Conservation (phyloP, 2,329 filamentous ascomycete species). For the Arthrobotrys sinensis region DNA sequence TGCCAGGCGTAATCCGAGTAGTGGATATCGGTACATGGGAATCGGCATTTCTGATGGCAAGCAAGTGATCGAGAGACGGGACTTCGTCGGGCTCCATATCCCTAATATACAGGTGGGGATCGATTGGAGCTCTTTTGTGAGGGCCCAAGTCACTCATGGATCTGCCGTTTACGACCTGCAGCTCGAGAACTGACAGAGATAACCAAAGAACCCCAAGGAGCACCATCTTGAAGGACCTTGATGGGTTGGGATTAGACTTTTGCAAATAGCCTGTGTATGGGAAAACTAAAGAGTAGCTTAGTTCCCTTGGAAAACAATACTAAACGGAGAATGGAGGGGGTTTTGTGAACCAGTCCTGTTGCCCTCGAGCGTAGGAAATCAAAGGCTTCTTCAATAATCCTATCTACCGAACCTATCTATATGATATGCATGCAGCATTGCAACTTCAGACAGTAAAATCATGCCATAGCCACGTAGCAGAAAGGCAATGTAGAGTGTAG, state of each 20-base stretch:
- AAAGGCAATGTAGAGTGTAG: not conserved
- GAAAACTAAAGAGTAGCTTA: too few species aligned
- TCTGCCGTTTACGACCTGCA: not conserved
- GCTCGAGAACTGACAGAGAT: not conserved
- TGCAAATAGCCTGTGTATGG: too few species aligned
- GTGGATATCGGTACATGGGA: constrained; percentile 32
- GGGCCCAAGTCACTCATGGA: not conserved
- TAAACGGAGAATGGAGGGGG: too few species aligned
- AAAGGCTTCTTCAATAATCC: not conserved
- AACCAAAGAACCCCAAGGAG: not conserved
- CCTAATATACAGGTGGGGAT: constrained; percentile 2
- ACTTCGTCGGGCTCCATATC: constrained; percentile 14
- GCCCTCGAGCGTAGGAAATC: too few species aligned
- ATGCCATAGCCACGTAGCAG: not conserved
- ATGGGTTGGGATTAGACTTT: too few species aligned
- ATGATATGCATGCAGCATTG: not conserved
- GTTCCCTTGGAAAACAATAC: too few species aligned
- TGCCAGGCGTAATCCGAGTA: constrained; percentile 18
- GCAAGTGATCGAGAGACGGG: constrained; percentile 30
- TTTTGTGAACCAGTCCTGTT: too few species aligned
- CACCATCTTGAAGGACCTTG: not conserved
- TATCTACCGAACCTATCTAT: not conserved
- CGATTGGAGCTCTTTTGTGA: not conserved
- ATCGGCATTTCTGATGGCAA: constrained; percentile 39
- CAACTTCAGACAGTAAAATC: not conserved